Percentiles rank a stretch among this genome's conserved stretches.
phyloP scores from a whole-genome alignment of 169 alveolate species.

The Cryptosporidium ryanae region DNA sequence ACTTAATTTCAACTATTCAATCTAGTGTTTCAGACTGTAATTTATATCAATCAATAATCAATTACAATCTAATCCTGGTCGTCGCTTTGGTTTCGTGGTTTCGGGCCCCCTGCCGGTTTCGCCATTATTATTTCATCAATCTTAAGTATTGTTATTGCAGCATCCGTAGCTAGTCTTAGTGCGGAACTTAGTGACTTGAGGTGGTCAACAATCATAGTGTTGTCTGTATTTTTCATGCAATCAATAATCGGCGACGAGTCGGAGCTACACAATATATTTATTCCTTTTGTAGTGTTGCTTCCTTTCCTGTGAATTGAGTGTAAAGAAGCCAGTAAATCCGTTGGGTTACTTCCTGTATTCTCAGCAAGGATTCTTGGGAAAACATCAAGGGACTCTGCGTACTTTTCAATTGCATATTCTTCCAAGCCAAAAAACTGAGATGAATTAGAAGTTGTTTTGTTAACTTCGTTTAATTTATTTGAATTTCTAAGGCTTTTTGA shows the following conservation, averaged over 20 bases:
- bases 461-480: conserved; percentile 78
- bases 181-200: conserved; percentile 95
- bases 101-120: conserved; percentile 99
- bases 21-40: background rate
- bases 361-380: conserved; percentile 97
- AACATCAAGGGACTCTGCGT: conserved; percentile 96
- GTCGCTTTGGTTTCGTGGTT: conserved; percentile 86
- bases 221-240: conserved; percentile 45
- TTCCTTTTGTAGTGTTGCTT: conserved; percentile 64
- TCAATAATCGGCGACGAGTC: conserved; percentile 45
- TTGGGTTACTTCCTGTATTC: conserved; percentile 94
- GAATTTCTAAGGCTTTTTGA: conserved; percentile 88
- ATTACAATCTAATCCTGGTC: conserved; percentile 66
- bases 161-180: conserved; percentile 95
- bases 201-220: conserved; percentile 89
- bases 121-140: conserved; percentile 98
- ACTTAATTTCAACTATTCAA: background rate
- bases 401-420: conserved; percentile 96
- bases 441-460: background rate
- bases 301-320: conserved; percentile 54
- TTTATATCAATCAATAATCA: background rate
- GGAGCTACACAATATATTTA: conserved; percentile 27
- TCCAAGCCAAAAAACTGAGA: conserved; percentile 89
- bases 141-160: conserved; percentile 95
- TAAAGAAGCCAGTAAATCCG: conserved; percentile 76